Evolutionary conservation across 2,329 filamentous ascomycete genomes (phyloP), one percentile per base, ranked within the genome.

Genomic region (Mycosphaerella sp.): DNA sequence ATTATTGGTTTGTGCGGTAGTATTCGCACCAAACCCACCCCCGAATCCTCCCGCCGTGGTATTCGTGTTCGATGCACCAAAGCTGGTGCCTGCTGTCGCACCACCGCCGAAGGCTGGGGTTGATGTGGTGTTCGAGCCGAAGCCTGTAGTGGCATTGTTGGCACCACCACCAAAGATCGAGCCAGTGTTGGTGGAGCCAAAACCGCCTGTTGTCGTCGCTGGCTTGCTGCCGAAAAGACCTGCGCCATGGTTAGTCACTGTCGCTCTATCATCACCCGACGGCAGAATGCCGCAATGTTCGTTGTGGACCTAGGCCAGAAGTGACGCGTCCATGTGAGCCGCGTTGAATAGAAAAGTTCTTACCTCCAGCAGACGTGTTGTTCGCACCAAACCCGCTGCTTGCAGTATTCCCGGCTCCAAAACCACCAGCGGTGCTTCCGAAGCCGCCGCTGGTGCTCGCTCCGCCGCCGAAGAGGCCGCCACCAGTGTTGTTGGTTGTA

Each of bases 1-100:
- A 21, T 82, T 79, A 53, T 75, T 75, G 59, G 73, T 75, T 44
- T 70, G 73, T 39, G 60, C 62, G 39, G 77, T 76, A 39, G 81
- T 69, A 8, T 69, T 70, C 39, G 62, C 68, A 54, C 52, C 66
- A 55, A 58, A 66, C 6, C 57, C 57, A 28, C 21, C 7, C 21
- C 57, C 58, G 39, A 59, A 60, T 16, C 59, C 57, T 12, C 52
- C 53, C 12, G 50, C 52, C n/a, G 49, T 54, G n/a, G 47, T 58
- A 40, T 54, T 61, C 30, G 54, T 60, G 25, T 58, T 60, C 3
- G 52, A 50, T 10, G 56, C 54, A n/a, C 73, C 74, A 52, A 76
- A 76, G 40, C 65, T 69, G 8, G 47, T 37, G n/a, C 46, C 52
- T 17, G 47, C 47, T 17, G 49, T 42, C 12, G 36, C 44, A 36